Percentiles rank a stretch among this genome's conserved stretches.
phyloP scores from a whole-genome alignment of 371 early-diverging fungal genomes.

The Actinomortierella ambigua region DNA sequence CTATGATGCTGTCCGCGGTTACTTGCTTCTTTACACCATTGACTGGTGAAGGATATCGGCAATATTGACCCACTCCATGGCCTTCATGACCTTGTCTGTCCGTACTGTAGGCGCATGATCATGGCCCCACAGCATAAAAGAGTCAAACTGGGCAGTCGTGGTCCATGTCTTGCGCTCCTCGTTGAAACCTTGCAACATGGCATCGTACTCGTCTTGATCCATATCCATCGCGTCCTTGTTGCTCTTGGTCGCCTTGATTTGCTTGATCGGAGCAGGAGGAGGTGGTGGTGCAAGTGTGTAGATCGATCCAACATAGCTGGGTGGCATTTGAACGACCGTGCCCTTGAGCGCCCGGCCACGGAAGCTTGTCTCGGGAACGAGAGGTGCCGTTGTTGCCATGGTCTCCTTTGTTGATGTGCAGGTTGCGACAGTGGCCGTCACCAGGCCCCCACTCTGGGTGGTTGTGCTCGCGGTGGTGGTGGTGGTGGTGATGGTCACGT shows the following conservation, averaged over 20 bases:
- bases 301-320: slow-evolving; percentile 27
- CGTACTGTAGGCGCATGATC: slow-evolving; percentile 25
- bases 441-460: background rate
- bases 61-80: slow-evolving; percentile 46
- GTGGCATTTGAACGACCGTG: slow-evolving; percentile 21
- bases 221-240: slow-evolving; percentile 5
- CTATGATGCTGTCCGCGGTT: too few relatives aligned
- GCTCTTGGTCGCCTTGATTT: background rate
- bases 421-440: background rate
- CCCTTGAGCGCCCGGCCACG: slow-evolving; percentile 43
- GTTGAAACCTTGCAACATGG: slow-evolving; percentile 36
- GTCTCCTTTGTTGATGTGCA: background rate
- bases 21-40: background rate
- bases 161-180: slow-evolving; percentile 29
- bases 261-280: background rate
- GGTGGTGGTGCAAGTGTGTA: slow-evolving; percentile 15
- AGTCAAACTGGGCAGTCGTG: slow-evolving; percentile 28
- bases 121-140: slow-evolving; percentile 42
- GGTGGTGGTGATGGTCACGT: slow-evolving; percentile 5
- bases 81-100: slow-evolving; percentile 32
- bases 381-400: background rate
- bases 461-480: background rate
- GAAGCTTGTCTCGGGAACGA: slow-evolving; percentile 25
- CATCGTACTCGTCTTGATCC: slow-evolving; percentile 21
- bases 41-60: slow-evolving; percentile 35